Evolutionary conservation across 352 stramenopile genomes (phyloP).

Genomic region (Globisporangium splendens): DNA sequence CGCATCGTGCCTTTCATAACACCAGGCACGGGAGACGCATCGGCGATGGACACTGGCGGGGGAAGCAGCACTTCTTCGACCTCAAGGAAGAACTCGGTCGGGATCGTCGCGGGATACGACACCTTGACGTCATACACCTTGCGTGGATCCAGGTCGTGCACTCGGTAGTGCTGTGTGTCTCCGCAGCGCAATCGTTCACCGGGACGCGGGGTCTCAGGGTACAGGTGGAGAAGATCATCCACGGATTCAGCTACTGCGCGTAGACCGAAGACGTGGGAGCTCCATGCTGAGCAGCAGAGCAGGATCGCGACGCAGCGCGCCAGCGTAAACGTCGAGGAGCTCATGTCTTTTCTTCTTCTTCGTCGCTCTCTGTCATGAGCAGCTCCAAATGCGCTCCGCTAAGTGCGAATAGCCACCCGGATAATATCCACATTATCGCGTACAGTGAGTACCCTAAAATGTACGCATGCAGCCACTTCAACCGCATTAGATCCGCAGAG

Average conservation of each 20-base stretch:
- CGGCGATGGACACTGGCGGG: conserved; percentile 4
- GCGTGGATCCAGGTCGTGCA: conserved; percentile 37
- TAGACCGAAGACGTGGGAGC: too few relatives aligned
- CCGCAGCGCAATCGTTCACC: conserved; percentile 42
- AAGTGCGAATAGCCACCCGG: too few relatives aligned
- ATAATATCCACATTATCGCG: too few relatives aligned
- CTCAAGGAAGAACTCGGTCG: conserved; percentile 49
- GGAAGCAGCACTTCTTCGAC: conserved; percentile 32
- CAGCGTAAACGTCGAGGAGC: too few relatives aligned
- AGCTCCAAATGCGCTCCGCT: too few relatives aligned
- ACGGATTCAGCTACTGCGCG: too few relatives aligned
- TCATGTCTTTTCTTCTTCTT: too few relatives aligned
- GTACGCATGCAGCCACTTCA: too few relatives aligned
- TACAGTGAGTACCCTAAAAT: too few relatives aligned
- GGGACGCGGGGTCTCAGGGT: conserved; percentile 35
- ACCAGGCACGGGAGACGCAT: conserved; percentile 7
- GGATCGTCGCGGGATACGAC: conserved; percentile 61
- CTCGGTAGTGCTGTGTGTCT: conserved; percentile 42
- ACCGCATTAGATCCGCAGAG: too few relatives aligned
- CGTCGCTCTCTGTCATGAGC: too few relatives aligned
- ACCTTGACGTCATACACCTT: conserved; percentile 77
- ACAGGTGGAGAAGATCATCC: conserved; percentile 22
- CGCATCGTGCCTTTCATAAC: conserved; percentile 9
- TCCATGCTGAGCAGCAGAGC: neutral
- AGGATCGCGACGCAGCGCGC: neutral